Conservation (phyloP, 495 filamentous ascomycete species). For the Trypethelium eluteriae region DNA sequence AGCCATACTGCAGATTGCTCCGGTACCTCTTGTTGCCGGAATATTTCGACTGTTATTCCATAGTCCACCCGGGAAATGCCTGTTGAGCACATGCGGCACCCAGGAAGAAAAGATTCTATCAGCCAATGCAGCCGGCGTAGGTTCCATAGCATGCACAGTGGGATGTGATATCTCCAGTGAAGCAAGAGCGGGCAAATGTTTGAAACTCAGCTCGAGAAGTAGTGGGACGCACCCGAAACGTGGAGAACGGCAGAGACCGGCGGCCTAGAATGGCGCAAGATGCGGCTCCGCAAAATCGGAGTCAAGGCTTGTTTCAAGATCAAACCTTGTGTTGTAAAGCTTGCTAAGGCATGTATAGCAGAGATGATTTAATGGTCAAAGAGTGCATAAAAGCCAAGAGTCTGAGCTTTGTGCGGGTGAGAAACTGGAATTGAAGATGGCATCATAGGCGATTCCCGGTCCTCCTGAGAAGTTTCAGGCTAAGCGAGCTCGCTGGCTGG, state of each 20-base stretch:
- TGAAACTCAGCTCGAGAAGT: background rate
- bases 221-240: background rate
- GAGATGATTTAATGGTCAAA: background rate
- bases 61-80: background rate
- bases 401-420: too few species aligned
- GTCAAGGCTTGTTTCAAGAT: slow-evolving; percentile 1
- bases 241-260: background rate
- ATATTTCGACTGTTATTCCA: background rate
- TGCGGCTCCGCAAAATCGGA: background rate
- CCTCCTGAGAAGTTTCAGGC: too few species aligned
- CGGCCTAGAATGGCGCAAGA: background rate
- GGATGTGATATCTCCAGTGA: too few species aligned
- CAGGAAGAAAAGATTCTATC: too few species aligned
- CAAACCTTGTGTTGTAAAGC: background rate
- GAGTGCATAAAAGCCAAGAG: too few species aligned
- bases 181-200: background rate
- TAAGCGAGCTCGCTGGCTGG: too few species aligned
- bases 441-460: too few species aligned
- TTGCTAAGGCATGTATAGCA: background rate
- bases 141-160: too few species aligned
- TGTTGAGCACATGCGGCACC: background rate
- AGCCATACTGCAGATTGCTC: background rate
- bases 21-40: background rate
- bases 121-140: too few species aligned
- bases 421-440: too few species aligned